phyloP scores from a whole-genome alignment of 345 rosid species.

The Passiflora organensis region DNA sequence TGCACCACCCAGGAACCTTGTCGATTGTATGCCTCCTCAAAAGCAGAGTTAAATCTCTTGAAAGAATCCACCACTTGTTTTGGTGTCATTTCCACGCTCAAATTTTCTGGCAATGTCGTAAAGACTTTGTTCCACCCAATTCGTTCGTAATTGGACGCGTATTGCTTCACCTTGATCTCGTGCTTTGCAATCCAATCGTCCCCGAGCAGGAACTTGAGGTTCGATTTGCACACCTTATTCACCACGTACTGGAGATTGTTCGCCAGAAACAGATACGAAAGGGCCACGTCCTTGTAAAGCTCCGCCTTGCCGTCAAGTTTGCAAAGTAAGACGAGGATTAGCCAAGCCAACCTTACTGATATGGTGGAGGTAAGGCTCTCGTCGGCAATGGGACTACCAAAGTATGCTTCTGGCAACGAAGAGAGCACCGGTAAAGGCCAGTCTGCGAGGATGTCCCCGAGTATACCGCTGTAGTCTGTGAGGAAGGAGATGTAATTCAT shows the following conservation, averaged over 20 bases:
- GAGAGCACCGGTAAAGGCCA: conserved; percentile 38
- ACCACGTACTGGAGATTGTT: conserved; percentile 76
- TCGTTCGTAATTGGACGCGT: conserved; percentile 57
- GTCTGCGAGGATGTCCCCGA: conserved; percentile 53
- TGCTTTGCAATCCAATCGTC: conserved; percentile 59
- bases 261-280: conserved; percentile 67
- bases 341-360: conserved; percentile 56
- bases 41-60: conserved; percentile 45
- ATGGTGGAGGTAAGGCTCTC: conserved; percentile 16
- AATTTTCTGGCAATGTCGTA: conserved; percentile 34
- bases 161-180: conserved; percentile 48
- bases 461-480: conserved; percentile 48
- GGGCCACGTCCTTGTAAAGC: conserved; percentile 50
- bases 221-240: conserved; percentile 52
- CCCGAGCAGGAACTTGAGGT: conserved; percentile 45
- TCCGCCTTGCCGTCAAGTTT: conserved; percentile 67
- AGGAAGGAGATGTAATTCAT: conserved; percentile 74
- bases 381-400: conserved; percentile 24
- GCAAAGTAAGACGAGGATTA: conserved; percentile 60
- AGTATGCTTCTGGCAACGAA: conserved; percentile 47
- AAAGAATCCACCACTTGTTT: conserved; percentile 32
- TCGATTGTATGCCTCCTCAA: conserved; percentile 49
- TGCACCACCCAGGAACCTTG: conserved; percentile 59
- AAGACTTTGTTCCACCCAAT: conserved; percentile 60
- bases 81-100: conserved; percentile 25